Evolutionary conservation across 108 stramenopile genomes (phyloP), one percentile per base, ranked within the genome.

Genomic region (Phaeodactylum tricornutum): DNA sequence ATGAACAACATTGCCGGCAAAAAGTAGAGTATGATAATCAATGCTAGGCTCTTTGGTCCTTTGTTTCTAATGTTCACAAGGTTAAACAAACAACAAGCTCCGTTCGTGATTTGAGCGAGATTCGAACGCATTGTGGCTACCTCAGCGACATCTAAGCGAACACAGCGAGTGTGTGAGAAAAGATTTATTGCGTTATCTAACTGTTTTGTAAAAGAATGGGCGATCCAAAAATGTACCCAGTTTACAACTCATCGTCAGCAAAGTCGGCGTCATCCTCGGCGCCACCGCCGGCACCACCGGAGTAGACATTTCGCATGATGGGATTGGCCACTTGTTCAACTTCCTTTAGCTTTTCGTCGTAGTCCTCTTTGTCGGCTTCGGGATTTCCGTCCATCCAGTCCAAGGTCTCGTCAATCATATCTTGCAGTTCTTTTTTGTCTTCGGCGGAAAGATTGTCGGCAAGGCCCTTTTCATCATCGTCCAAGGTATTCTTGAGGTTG

Each of bases 261-360:
- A 83, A 57, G 57, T 73, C 75, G 43, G 73, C 86, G 46, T 82
- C 82, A 43, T 85, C 84, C 5, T 43, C 62, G 3, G 38, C 38
- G 0, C 33, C 43, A 17, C 31, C 51, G 41, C 54, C 64, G 26
- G 60, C 46, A 35, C 57, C 51, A 17, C 66, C 69, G 32, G 11
- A 36, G 50, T 92, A 92, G 2, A 75, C 75, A 52, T 74, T 72
- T 54, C 85, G 81, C 41, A 97, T 34, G 47, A 99, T 96, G 15
- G 98, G 98, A 58, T 94, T 93, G 14, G 84, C 96, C 12, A 97
- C 61, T 46, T 53, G 63, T 65, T 99, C 98, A 3, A 99, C 92
- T 74, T 92, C 93, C 72, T 96, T 97, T 60, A 95, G 97, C 72
- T 96, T 95, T 37, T 48, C 86, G 42, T 96, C 95, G 56, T 73